A percentile compares a stretch with the other conserved stretches of the same genome.
These are phyloP conservation scores for Gastrodia elata DNA, from an alignment of 106 monocot species.

Conservation along the genomic window DNA sequence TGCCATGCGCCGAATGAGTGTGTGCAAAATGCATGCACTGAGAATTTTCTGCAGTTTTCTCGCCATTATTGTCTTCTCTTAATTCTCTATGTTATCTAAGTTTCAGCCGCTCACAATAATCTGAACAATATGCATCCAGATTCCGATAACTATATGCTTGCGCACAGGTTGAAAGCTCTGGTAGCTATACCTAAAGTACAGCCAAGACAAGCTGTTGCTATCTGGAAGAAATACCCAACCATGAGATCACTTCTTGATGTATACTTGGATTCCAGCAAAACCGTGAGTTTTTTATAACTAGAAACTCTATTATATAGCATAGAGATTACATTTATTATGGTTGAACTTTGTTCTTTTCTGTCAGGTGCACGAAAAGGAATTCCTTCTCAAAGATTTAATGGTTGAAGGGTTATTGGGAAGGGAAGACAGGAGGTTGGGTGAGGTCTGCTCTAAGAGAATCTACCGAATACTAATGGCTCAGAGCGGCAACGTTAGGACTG, in stretches of 20 bases:
- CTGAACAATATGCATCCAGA: no score
- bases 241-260: slow-evolving; percentile 73
- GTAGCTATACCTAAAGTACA: slow-evolving; percentile 91
- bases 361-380: slow-evolving; percentile 81
- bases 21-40: no score
- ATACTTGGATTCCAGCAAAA: slow-evolving; percentile 63
- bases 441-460: slow-evolving; percentile 59
- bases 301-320: neutral
- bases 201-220: slow-evolving; percentile 67
- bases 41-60: no score
- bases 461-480: slow-evolving; percentile 74
- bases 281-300: slow-evolving; percentile 24
- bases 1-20: no score
- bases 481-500: slow-evolving; percentile 46
- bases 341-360: neutral
- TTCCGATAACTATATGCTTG: neutral
- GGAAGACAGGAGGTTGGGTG: slow-evolving; percentile 61
- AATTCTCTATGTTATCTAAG: no score
- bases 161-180: slow-evolving; percentile 70
- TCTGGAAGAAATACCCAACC: slow-evolving; percentile 77
- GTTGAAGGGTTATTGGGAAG: slow-evolving; percentile 40
- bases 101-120: no score
- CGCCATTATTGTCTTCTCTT: no score
- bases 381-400: slow-evolving; percentile 60
- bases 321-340: neutral